A percentile compares a stretch with the other conserved stretches of the same genome.
Evolutionary conservation across 768 basidiomycete species (phyloP).

Genomic region (Lentinula lateritia): DNA sequence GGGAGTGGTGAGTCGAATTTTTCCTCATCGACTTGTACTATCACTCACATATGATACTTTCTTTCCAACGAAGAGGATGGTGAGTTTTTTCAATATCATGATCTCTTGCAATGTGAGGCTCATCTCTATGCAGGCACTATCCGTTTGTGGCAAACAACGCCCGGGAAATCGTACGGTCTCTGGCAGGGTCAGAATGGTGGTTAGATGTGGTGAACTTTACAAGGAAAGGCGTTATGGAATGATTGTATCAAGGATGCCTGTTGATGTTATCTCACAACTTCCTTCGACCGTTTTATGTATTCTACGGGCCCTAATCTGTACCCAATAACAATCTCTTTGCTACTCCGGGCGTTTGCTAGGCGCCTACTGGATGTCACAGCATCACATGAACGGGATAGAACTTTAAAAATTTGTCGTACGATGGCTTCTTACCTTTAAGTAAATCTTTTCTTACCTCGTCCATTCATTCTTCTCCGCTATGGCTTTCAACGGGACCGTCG

Average conservation of each 20-base stretch:
- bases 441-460: neutral
- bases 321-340: neutral
- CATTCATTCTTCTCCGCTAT: neutral
- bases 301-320: neutral
- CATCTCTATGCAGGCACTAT: constrained; percentile 67
- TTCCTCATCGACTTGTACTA: constrained; percentile 9
- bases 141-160: constrained; percentile 95
- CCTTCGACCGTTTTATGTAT: neutral
- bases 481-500: constrained; percentile 35
- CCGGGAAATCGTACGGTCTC: constrained; percentile 86
- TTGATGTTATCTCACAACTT: neutral
- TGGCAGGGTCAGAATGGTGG: constrained; percentile 68
- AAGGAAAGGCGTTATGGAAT: neutral
- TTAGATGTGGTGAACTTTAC: constrained; percentile 14
- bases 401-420: neutral
- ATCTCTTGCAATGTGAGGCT: neutral
- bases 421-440: neutral
- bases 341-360: neutral
- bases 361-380: neutral
- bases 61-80: constrained; percentile 59
- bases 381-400: neutral
- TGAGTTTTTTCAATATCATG: constrained; percentile 23
- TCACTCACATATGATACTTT: constrained; percentile 9
- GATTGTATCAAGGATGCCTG: neutral
- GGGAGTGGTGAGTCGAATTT: constrained; percentile 76